Evolutionary conservation across 768 basidiomycete species (phyloP).

Genomic region (Gymnopilus dilepis): DNA sequence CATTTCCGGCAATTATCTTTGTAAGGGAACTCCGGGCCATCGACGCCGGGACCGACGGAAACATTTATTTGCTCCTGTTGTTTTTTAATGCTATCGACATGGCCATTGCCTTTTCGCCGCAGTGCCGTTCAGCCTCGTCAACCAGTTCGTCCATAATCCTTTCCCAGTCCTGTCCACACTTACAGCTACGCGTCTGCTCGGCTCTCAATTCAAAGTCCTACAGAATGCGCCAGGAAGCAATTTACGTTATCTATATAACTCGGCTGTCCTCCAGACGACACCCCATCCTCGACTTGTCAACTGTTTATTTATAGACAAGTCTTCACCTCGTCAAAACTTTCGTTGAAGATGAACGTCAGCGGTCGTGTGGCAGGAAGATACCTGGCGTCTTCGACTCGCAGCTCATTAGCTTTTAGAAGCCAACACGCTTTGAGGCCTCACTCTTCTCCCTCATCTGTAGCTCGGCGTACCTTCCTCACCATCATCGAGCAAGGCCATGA

Average conservation of each 20-base stretch:
- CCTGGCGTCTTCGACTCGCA: neutral
- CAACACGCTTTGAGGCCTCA: neutral
- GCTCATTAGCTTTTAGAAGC: neutral
- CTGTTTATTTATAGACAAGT: neutral
- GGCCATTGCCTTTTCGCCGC: neutral
- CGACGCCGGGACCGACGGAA: neutral
- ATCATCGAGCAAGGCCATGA: conserved; percentile 58
- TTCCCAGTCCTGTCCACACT: neutral
- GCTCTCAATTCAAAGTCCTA: neutral
- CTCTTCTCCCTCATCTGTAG: neutral
- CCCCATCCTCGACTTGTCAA: neutral
- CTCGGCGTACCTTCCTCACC: conserved; percentile 44
- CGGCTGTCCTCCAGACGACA: neutral
- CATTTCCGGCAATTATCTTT: neutral
- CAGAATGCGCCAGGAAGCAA: neutral
- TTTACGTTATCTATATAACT: neutral
- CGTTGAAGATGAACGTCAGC: neutral
- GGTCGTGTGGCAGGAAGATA: neutral
- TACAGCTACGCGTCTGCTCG: neutral
- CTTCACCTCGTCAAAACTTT: neutral
- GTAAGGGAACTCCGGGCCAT: neutral
- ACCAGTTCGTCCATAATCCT: neutral
- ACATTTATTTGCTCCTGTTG: neutral
- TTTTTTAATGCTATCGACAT: neutral
- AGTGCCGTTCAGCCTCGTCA: neutral